A percentile compares a stretch with the other conserved stretches of the same genome.
These are phyloP conservation scores for Macrophomina pseudophaseolina DNA, from an alignment of 2,329 filamentous ascomycete species.

Conservation along the genomic window DNA sequence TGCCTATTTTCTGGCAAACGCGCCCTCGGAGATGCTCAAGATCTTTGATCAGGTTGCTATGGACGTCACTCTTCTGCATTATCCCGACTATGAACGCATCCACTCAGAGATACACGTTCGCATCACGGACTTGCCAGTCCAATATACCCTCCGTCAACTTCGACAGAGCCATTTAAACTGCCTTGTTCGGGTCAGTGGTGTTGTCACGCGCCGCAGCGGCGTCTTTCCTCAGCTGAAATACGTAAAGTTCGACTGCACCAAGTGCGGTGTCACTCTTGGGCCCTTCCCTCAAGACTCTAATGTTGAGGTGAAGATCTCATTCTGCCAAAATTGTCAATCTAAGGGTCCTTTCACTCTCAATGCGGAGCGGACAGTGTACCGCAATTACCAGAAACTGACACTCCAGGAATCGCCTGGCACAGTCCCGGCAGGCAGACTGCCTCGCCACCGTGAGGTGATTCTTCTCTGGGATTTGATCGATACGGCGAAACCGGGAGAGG, in stretches of 20 bases:
- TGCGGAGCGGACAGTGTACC: conserved; percentile 96
- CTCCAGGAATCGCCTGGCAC: conserved; percentile 97
- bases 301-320: conserved; percentile 93
- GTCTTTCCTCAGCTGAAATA: conserved; percentile 99
- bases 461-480: conserved; percentile 97
- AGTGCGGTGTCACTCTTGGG: conserved; percentile 88
- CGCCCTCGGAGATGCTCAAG: conserved; percentile 91
- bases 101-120: conserved; percentile 98
- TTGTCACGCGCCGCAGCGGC: conserved; percentile 90
- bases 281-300: conserved; percentile 98
- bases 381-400: conserved; percentile 98
- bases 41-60: conserved; percentile 97
- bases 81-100: conserved; percentile 96
- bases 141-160: conserved; percentile 92
- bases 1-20: conserved; percentile 95
- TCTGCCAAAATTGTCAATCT: conserved; percentile 95
- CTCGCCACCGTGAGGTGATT: conserved; percentile 91
- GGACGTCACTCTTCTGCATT: conserved; percentile 93
- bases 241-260: conserved; percentile 95
- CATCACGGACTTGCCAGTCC: conserved; percentile 91
- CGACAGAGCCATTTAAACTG: conserved; percentile 97
- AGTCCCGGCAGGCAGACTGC: conserved; percentile 91
- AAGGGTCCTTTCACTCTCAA: conserved; percentile 94
- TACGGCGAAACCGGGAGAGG: conserved; percentile 93
- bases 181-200: conserved; percentile 89